A percentile compares a stretch with the other conserved stretches of the same genome.
Evolutionary conservation across 169 alveolate genomes (phyloP).

Genomic region (Babesia sp.): DNA sequence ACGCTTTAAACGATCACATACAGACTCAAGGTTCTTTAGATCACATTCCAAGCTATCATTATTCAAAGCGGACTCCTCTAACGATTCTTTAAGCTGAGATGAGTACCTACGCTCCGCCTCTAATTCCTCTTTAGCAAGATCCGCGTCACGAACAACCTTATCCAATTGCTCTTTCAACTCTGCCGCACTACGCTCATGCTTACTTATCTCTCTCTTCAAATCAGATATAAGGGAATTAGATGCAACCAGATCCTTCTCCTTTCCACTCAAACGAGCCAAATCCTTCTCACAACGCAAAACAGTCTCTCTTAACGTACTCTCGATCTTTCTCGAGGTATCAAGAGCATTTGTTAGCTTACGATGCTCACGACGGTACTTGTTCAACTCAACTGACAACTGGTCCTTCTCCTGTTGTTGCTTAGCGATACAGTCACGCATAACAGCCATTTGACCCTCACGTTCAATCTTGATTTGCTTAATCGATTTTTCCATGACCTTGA

Average conservation of each 20-base stretch:
- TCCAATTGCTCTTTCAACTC: not conserved
- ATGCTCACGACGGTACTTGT: not conserved
- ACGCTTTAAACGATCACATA: not conserved
- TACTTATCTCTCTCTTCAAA: not conserved
- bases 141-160: not conserved
- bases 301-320: not conserved
- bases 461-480: constrained; percentile 11
- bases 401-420: constrained; percentile 33
- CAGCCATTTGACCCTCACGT: constrained; percentile 18
- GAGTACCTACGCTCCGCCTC: not conserved
- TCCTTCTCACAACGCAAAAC: not conserved
- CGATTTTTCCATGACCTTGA: not conserved
- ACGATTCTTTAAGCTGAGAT: constrained; percentile 4
- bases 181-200: not conserved
- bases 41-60: constrained; percentile 19
- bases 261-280: constrained; percentile 3
- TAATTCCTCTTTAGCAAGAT: constrained; percentile 4
- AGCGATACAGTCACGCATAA: constrained; percentile 31
- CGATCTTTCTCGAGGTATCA: not conserved
- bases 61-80: not conserved
- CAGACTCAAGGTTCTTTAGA: constrained; percentile 21
- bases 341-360: not conserved
- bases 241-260: constrained; percentile 18
- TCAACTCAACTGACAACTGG: constrained; percentile 2
- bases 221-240: not conserved